These are phyloP conservation scores for Colletotrichum sansevieriae DNA, from an alignment of 2,329 filamentous ascomycete species.

Conservation along the genomic window DNA sequence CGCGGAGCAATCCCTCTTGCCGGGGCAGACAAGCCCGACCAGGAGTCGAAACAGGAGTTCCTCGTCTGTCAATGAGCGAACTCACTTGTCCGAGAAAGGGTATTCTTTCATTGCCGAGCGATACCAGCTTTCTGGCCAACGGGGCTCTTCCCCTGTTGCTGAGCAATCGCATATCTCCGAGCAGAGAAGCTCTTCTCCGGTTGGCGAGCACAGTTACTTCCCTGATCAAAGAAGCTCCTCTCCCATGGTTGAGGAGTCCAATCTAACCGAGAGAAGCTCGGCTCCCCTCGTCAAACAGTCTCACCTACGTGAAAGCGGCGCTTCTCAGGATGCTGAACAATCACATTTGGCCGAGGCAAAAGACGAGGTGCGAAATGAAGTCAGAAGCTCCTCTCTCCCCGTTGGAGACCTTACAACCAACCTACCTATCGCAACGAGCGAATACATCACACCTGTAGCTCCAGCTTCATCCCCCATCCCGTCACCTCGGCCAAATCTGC, in stretches of 20 bases:
- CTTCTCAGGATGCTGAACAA: neutral
- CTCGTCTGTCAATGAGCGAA: neutral
- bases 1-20: constrained; percentile 1
- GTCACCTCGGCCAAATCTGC: constrained; percentile 37
- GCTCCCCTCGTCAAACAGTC: neutral
- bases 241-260: neutral
- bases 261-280: neutral
- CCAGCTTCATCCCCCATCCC: constrained; percentile 53
- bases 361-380: neutral
- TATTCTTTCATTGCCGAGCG: neutral
- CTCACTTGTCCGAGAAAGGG: neutral
- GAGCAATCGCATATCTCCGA: constrained; percentile 2
- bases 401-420: constrained; percentile 26
- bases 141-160: neutral
- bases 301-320: too few relatives aligned
- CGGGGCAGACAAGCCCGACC: neutral
- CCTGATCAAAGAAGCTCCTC: constrained; percentile 5
- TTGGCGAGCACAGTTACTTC: neutral
- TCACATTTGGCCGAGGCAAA: constrained; percentile 4
- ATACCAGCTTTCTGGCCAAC: neutral
- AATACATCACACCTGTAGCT: constrained; percentile 53
- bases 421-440: constrained; percentile 18
- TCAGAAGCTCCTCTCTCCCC: constrained; percentile 33
- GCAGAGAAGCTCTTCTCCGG: constrained; percentile 10
- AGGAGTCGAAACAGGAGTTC: neutral